These are phyloP conservation scores for Perkinsus marinus DNA, from an alignment of 169 alveolate species.

Conservation along the genomic window DNA sequence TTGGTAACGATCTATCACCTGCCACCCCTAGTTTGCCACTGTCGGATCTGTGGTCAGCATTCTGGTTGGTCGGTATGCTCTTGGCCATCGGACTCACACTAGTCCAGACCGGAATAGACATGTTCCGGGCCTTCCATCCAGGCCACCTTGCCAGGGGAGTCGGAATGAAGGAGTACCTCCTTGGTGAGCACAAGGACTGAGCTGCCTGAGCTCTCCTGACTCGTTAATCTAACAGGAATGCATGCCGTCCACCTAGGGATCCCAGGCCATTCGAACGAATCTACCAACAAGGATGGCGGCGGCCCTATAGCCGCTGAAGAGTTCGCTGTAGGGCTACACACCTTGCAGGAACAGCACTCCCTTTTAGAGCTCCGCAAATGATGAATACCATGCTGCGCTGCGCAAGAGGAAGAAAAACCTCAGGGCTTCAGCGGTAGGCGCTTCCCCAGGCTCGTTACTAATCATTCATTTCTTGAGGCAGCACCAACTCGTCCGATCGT, in stretches of 20 bases:
- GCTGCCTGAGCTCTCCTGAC: no score
- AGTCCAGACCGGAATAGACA: not conserved
- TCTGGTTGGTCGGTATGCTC: not conserved
- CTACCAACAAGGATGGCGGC: not conserved
- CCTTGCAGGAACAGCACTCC: not conserved
- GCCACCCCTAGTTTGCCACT: not conserved
- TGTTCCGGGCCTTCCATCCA: not conserved
- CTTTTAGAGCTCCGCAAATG: not conserved
- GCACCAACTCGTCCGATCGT: no score
- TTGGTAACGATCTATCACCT: not conserved
- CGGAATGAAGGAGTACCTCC: not conserved
- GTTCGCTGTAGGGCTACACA: not conserved
- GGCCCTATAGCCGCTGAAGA: not conserved
- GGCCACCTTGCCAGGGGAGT: not conserved
- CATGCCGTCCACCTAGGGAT: not conserved
- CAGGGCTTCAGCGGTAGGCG: not conserved
- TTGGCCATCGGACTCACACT: not conserved
- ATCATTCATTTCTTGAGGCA: not conserved
- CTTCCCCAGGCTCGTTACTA: not conserved
- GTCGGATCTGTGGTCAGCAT: not conserved
- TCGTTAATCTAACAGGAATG: not conserved
- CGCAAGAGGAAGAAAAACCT: not conserved
- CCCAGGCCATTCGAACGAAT: not conserved
- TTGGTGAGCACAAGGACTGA: not conserved
- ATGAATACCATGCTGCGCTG: not conserved